Evolutionary conservation across 2,329 filamentous ascomycete species (phyloP).

Genomic region (Fusarium transvaalense): DNA sequence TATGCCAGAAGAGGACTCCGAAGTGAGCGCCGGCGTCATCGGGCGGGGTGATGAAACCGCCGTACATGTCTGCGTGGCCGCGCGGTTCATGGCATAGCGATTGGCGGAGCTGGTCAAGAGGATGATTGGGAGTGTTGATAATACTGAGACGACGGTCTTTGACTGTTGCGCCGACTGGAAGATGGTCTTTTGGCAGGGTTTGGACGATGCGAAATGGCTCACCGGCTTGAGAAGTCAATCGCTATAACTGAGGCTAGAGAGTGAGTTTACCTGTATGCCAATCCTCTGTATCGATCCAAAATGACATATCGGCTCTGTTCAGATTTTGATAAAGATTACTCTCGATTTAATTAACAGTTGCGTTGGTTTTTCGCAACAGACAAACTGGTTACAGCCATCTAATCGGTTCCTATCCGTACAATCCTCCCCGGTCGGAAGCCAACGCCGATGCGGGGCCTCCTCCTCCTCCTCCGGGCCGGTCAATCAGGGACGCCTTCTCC

Average conservation of each 20-base stretch:
- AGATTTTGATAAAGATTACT: neutral
- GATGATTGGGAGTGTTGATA: neutral
- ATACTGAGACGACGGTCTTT: constrained; percentile 18
- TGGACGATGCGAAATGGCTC: constrained; percentile 46
- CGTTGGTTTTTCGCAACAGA: neutral
- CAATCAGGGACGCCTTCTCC: neutral
- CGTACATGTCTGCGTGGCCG: constrained; percentile 46
- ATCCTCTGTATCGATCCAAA: constrained; percentile 45
- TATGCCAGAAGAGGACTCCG: constrained; percentile 49
- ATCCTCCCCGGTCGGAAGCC: neutral
- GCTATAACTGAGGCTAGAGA: no score
- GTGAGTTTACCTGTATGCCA: constrained; percentile 34
- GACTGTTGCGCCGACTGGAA: constrained; percentile 17
- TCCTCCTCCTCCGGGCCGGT: neutral
- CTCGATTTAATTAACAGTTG: neutral
- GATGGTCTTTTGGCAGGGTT: constrained; percentile 10
- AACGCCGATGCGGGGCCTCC: constrained; percentile 6
- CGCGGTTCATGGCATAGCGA: constrained; percentile 37
- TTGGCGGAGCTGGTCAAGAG: constrained; percentile 28
- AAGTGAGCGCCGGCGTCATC: constrained; percentile 42
- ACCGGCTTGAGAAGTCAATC: constrained; percentile 30
- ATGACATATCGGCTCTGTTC: constrained; percentile 10
- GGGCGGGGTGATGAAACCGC: constrained; percentile 43
- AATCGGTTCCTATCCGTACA: no score
- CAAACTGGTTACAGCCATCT: neutral